These are phyloP conservation scores for Crithidia brevicula DNA, from an alignment of 208 protist genomes.

Conservation along the genomic window DNA sequence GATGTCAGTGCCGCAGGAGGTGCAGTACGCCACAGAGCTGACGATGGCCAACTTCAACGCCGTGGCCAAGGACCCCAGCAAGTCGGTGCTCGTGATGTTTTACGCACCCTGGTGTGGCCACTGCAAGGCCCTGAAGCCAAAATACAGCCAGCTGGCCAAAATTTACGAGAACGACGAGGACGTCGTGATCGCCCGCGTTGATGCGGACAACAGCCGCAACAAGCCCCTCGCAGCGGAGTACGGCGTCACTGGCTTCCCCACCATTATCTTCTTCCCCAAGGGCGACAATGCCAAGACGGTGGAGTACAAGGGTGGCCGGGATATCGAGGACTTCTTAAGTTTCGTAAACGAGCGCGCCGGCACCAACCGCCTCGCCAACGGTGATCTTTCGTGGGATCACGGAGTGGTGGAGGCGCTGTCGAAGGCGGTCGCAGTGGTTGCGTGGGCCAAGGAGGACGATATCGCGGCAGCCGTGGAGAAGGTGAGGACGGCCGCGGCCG, in stretches of 20 bases:
- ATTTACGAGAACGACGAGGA: constrained; percentile 65
- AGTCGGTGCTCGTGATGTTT: constrained; percentile 75
- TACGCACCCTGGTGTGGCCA: constrained; percentile 86
- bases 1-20: constrained; percentile 31
- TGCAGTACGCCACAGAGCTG: constrained; percentile 46
- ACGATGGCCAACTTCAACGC: constrained; percentile 38
- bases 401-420: constrained; percentile 47
- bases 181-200: constrained; percentile 67
- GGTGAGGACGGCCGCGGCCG: constrained; percentile 15
- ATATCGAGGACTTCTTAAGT: constrained; percentile 50
- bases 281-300: constrained; percentile 33
- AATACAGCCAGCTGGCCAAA: constrained; percentile 55
- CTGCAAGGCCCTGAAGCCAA: constrained; percentile 86
- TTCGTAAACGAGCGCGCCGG: constrained; percentile 68
- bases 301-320: constrained; percentile 51
- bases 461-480: constrained; percentile 21
- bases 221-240: constrained; percentile 25
- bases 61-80: constrained; percentile 41
- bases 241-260: constrained; percentile 60
- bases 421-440: constrained; percentile 18
- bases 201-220: constrained; percentile 54
- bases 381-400: constrained; percentile 47
- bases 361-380: constrained; percentile 51
- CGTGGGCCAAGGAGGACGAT: constrained; percentile 10
- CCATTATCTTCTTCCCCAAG: constrained; percentile 70